A percentile compares a stretch with the other conserved stretches of the same genome.
phyloP scores from a whole-genome alignment of 2,329 filamentous ascomycete genomes.

The Ciborinia camelliae region DNA sequence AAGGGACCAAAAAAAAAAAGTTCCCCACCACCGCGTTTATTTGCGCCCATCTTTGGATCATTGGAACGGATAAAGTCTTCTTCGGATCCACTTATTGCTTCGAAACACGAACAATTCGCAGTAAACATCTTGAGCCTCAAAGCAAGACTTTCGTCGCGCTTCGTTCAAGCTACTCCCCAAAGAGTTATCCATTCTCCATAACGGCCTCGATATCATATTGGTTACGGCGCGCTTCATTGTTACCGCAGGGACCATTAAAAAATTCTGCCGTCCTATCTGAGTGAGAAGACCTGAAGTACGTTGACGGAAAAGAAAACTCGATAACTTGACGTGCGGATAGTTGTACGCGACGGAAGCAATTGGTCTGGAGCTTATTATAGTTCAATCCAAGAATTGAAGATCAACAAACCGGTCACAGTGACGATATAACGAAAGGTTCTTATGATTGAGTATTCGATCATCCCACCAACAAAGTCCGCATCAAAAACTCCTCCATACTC shows the following conservation, averaged over 20 bases:
- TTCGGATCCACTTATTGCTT: slow-evolving; percentile 20
- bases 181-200: slow-evolving; percentile 11
- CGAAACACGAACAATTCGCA: slow-evolving; percentile 20
- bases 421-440: background rate
- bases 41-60: slow-evolving; percentile 17
- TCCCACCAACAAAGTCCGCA: slow-evolving; percentile 8
- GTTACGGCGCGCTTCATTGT: slow-evolving; percentile 6
- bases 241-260: slow-evolving; percentile 3
- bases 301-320: slow-evolving; percentile 9
- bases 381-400: background rate
- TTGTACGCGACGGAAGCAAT: slow-evolving; percentile 10
- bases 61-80: slow-evolving; percentile 20
- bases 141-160: slow-evolving; percentile 11
- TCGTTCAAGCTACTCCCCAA: slow-evolving; percentile 13
- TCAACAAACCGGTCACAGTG: background rate
- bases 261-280: background rate
- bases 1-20: slow-evolving; percentile 17
- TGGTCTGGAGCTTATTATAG: background rate
- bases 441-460: slow-evolving; percentile 14
- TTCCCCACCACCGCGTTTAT: slow-evolving; percentile 22
- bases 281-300: background rate
- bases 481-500: slow-evolving; percentile 6
- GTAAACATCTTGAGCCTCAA: slow-evolving; percentile 20
- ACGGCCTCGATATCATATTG: slow-evolving; percentile 7
- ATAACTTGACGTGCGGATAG: background rate